A percentile compares a stretch with the other conserved stretches of the same genome.
These are phyloP conservation scores for Detonula confervacea DNA, from an alignment of 352 stramenopile species.

Conservation along the genomic window DNA sequence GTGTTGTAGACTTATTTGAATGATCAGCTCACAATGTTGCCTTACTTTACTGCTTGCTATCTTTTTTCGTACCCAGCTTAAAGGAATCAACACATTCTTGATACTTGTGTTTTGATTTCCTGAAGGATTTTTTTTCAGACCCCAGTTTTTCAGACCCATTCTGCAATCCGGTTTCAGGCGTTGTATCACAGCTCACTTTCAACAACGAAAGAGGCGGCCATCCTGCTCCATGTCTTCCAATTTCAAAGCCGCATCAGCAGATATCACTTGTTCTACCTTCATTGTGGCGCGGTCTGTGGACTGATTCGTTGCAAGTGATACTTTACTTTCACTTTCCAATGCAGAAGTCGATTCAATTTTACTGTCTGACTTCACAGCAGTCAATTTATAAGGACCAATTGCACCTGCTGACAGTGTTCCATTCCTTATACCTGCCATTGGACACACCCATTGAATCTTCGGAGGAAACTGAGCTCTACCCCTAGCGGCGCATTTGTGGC, in stretches of 20 bases:
- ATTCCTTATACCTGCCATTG: constrained; percentile 50
- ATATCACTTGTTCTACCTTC: constrained; percentile 11
- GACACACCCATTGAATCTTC: constrained; percentile 66
- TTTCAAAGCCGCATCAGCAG: neutral
- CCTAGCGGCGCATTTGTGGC: constrained; percentile 73
- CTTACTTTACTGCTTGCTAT: too few species aligned
- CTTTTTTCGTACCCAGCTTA: too few species aligned
- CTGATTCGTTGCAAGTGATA: too few species aligned
- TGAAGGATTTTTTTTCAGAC: too few species aligned
- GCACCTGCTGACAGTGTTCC: constrained; percentile 15
- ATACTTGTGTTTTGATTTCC: too few species aligned
- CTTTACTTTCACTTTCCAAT: neutral
- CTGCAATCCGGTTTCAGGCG: too few species aligned
- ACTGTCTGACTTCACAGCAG: constrained; percentile 4
- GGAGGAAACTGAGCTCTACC: constrained; percentile 78
- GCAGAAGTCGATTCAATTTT: constrained; percentile 4
- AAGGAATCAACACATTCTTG: too few species aligned
- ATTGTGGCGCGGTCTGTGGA: too few species aligned
- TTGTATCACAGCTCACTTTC: neutral
- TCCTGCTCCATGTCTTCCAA: neutral
- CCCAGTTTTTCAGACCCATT: too few species aligned
- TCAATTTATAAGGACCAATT: neutral
- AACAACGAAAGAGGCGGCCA: neutral
- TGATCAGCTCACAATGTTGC: too few species aligned
- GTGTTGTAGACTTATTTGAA: too few species aligned